phyloP scores from a whole-genome alignment of 495 filamentous ascomycete genomes.

The Neurospora sp. region DNA sequence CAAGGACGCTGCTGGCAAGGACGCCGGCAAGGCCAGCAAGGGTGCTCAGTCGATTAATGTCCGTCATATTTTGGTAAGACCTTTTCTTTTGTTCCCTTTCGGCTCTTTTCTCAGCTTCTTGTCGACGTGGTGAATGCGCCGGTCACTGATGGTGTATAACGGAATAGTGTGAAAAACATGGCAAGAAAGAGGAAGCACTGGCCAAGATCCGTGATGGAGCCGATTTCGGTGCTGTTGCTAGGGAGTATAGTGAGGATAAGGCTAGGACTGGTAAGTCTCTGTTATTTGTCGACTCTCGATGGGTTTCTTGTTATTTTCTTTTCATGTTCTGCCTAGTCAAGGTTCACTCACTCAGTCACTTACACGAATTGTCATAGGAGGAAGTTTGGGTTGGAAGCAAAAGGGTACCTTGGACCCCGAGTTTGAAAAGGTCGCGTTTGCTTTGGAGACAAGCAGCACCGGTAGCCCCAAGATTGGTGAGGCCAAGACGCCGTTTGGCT shows the following conservation, averaged over 20 bases:
- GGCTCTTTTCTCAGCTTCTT: neutral
- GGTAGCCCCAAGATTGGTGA: constrained; percentile 64
- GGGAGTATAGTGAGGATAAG: constrained; percentile 83
- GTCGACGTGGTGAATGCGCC: neutral
- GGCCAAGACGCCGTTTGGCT: constrained; percentile 78
- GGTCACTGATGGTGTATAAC: neutral
- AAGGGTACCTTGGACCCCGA: constrained; percentile 60
- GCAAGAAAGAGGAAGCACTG: constrained; percentile 79
- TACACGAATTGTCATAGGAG: constrained; percentile 39
- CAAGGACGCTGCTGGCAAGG: constrained; percentile 40
- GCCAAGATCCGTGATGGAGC: constrained; percentile 63
- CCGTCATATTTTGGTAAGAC: constrained; percentile 62
- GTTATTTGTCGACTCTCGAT: too few relatives aligned
- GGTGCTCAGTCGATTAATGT: constrained; percentile 73
- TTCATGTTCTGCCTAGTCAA: too few relatives aligned
- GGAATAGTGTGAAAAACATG: constrained; percentile 71
- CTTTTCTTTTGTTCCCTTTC: neutral
- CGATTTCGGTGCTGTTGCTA: constrained; percentile 84
- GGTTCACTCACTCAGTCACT: neutral
- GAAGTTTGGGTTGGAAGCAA: constrained; percentile 73
- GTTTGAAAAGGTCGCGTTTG: constrained; percentile 77
- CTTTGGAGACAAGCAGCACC: constrained; percentile 67
- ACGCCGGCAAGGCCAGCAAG: constrained; percentile 45
- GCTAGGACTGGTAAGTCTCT: constrained; percentile 55
- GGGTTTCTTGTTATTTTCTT: too few relatives aligned